Base-by-base conservation (phyloP, 306 rosid species). In the Trichosanthes truncata region DNA sequence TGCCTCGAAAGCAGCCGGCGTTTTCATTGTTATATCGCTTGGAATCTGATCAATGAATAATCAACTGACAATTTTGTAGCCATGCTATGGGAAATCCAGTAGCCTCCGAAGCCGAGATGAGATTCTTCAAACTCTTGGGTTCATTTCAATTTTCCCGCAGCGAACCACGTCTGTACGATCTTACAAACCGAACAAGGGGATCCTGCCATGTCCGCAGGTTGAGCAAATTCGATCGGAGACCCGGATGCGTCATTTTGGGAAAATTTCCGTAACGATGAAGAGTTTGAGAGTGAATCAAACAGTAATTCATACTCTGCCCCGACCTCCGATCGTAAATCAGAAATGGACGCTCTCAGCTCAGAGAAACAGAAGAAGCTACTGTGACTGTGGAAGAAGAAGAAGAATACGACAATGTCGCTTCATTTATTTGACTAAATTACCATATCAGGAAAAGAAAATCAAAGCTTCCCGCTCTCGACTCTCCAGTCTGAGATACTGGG, bases 31-130 rank as follows among this genome's bases (percentile, higher is more conserved):
- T 11, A 94, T 88, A 84, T 94, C 97, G 80, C 89, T 90, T 0
- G 93, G 97, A 51, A 93, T 93, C 84, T 89, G 96, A 86, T 93
- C 90, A 90, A 81, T 0, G 97, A 81, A 89, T 94, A 91, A 13
- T 92, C 97, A 15, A 94, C 87, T 0, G 95, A 92, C 79, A 95
- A 84, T 81, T 89, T 92, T 0, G 97, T 95, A 0, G 95, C 95
- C 98, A 95, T 0, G 97, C 97, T 15, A 89, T 95, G 0, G 97
- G 97, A 80, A 94, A 92, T 1, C 97, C 98, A 1, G 97, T 94
- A 6, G 97, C 98, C 88, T 91, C 92, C 2, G 95, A 88, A 0
- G 97, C 98, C 83, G 87, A 29, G 96, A 95, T 0, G 97, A 91
- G 3, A 97, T 89, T 84, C 96, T 81, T 0, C 97, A 95, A 51